Conservation (phyloP, 495 filamentous ascomycete species). For the Hamigera avellanea region DNA sequence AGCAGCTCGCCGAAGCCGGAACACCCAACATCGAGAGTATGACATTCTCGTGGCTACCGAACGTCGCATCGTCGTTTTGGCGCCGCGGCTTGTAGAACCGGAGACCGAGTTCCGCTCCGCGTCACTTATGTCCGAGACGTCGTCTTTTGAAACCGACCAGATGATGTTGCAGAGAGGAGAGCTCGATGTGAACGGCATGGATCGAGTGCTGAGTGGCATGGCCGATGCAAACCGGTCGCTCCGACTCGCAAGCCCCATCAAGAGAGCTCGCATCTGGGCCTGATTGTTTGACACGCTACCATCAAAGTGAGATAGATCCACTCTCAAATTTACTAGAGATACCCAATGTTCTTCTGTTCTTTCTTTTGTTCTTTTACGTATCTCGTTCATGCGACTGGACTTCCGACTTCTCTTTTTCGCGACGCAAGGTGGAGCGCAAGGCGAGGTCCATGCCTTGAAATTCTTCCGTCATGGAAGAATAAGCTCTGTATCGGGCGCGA, state of each 20-base stretch:
- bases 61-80: conserved; percentile 48
- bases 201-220: conserved; percentile 37
- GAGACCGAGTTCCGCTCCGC: conserved; percentile 5
- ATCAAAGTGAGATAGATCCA: no score
- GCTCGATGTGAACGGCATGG: conserved; percentile 42
- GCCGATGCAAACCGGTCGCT: conserved; percentile 19
- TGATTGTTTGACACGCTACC: no score
- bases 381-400: no score
- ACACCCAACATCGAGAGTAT: conserved; percentile 32
- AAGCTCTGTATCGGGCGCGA: conserved; percentile 51
- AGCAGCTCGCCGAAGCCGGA: conserved; percentile 16
- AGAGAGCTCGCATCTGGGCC: conserved; percentile 30
- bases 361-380: conserved; percentile 4
- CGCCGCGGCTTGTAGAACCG: conserved; percentile 25
- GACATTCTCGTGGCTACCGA: conserved; percentile 57
- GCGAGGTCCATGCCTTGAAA: conserved; percentile 45
- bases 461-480: conserved; percentile 28
- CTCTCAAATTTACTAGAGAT: conserved; percentile 11
- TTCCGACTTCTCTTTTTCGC: conserved; percentile 26
- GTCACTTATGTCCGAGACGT: conserved; percentile 10
- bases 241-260: conserved; percentile 28
- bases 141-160: conserved; percentile 25
- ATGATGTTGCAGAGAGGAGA: conserved; percentile 32
- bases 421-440: conserved; percentile 47
- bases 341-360: conserved; percentile 14